These are phyloP conservation scores for Fabrea salina DNA, from an alignment of 169 alveolate genomes.

Conservation along the genomic window DNA sequence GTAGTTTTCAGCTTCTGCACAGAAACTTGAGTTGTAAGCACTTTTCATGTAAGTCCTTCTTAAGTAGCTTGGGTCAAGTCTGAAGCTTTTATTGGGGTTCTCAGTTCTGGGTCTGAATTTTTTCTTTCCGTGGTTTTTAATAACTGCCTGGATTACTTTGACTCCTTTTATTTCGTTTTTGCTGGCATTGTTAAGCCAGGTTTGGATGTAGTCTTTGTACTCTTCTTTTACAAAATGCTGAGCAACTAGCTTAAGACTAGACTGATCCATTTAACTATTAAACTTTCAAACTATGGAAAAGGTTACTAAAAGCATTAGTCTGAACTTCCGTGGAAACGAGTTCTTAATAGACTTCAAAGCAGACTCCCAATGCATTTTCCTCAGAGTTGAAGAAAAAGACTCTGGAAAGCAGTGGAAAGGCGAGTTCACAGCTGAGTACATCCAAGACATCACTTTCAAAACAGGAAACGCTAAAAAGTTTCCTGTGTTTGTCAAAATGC, in stretches of 20 bases:
- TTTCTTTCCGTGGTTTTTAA: slow-evolving; percentile 9
- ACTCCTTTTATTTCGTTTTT: slow-evolving; percentile 22
- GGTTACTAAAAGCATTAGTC: too few species aligned
- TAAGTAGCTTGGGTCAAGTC: not conserved
- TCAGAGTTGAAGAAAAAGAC: slow-evolving; percentile 57
- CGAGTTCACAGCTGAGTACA: slow-evolving; percentile 47
- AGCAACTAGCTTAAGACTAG: too few species aligned
- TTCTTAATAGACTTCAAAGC: too few species aligned
- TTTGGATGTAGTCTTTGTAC: not conserved
- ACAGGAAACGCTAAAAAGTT: slow-evolving; percentile 60
- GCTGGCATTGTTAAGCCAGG: not conserved
- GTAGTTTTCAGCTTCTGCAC: not conserved
- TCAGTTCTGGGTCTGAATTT: not conserved
- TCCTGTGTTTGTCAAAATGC: slow-evolving; percentile 53
- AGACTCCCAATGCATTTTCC: too few species aligned
- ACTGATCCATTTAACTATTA: too few species aligned
- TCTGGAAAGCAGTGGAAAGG: slow-evolving; percentile 60
- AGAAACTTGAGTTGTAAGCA: not conserved
- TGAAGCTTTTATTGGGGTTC: not conserved
- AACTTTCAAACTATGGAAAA: too few species aligned
- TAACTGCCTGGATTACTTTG: not conserved
- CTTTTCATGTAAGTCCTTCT: not conserved
- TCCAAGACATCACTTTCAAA: slow-evolving; percentile 59
- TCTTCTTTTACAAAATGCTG: too few species aligned
- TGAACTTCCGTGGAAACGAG: too few species aligned